Base-by-base conservation (phyloP, 352 stramenopile species). In the Pythium biforme region DNA sequence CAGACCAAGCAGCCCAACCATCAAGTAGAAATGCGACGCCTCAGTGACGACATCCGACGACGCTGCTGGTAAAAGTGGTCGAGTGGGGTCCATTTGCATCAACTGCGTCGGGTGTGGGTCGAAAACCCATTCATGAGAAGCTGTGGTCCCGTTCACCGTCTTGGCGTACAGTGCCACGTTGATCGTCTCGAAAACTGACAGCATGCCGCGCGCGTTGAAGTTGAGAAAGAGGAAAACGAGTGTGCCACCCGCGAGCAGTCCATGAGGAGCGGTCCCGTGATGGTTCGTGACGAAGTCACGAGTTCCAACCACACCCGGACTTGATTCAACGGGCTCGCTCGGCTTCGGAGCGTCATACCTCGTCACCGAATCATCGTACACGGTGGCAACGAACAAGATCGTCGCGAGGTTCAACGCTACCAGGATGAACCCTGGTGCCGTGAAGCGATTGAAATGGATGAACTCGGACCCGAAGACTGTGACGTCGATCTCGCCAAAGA, bases 141-240 rank as follows among this genome's bases (percentile, higher is more conserved):
- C 23, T n/a, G n/a, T n/a, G n/a, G 51, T 79, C 34, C 66, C 68
- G 37, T 75, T 73, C 10, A 79, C 80, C 26, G 73, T 59, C 27
- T 75, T 55, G 23, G 83, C 45, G 47, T 86, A 90, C 4, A 88
- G 59, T 46, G 79, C 75, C 12, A 88, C 71, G 62, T 88, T 88
- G 23, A 88, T 73, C n/a, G 79, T 88, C 69, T 90, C 81, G 46
- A 88, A 90, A 11, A 90, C 73, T 4, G 79, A 87, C 15, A 90
- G 66, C 48, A 90, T 87, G 4, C 81, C 79, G 22, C 79, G 71
- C 19, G 72, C 70, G 27, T 72, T 85, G 45, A 87, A 80, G 68
- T 90, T 90, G 26, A 86, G 66, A 37, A 86, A 86, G n/a, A 87
- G 81, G 47, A 87, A 88, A 1, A 86, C 69, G 20, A 78, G 19